These are phyloP conservation scores for Eleusine indica DNA, from an alignment of 176 grass and related monocot species.

Conservation along the genomic window DNA sequence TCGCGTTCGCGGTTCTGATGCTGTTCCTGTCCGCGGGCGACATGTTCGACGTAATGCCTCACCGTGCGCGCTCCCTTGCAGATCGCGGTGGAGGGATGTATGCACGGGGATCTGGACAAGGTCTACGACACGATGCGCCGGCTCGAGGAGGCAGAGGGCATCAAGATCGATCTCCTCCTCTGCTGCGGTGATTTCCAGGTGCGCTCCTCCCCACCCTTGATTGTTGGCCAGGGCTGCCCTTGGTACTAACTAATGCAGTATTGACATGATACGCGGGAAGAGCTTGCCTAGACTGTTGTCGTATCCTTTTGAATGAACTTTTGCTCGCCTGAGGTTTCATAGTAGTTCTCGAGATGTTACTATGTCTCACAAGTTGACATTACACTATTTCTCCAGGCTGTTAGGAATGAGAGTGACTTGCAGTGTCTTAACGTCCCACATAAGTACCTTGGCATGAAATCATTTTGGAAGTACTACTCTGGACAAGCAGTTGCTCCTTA, in stretches of 20 bases:
- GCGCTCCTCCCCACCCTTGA: too few relatives aligned
- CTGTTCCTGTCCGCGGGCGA: neutral
- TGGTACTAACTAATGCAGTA: neutral
- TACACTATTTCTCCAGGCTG: slow-evolving; percentile 56
- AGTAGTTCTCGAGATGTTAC: neutral
- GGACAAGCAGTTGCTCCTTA: slow-evolving; percentile 80
- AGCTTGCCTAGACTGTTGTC: neutral
- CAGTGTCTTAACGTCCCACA: slow-evolving; percentile 56
- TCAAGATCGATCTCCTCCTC: slow-evolving; percentile 88
- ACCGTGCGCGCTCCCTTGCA: slow-evolving; percentile 13
- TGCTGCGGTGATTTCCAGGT: slow-evolving; percentile 97
- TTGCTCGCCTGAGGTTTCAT: neutral
- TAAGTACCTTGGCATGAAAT: slow-evolving; percentile 66
- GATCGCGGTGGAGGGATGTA: slow-evolving; percentile 90
- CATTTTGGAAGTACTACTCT: slow-evolving; percentile 98
- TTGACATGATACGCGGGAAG: neutral
- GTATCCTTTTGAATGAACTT: neutral
- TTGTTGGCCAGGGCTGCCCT: neutral
- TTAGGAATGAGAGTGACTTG: slow-evolving; percentile 77
- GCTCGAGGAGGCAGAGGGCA: slow-evolving; percentile 64
- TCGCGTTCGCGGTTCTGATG: neutral
- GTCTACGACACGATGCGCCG: slow-evolving; percentile 70
- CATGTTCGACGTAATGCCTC: slow-evolving; percentile 58
- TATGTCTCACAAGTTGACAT: neutral
- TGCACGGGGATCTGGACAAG: slow-evolving; percentile 85